Evolutionary conservation across 768 basidiomycete species (phyloP).

Genomic region (Pleurotus sapidus): DNA sequence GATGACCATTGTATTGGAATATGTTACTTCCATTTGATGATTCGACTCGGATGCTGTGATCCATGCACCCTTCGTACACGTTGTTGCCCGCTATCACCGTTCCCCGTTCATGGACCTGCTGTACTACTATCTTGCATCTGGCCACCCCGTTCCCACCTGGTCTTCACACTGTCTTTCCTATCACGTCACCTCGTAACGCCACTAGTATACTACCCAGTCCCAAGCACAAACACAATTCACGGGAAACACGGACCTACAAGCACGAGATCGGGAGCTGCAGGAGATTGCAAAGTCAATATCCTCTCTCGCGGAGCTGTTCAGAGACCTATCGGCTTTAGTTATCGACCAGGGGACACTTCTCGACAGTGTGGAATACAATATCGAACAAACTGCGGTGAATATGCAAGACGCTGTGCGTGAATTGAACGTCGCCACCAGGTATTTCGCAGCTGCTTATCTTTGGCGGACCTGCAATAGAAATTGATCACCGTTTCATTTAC

Average conservation of each 20-base stretch:
- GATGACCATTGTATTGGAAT: not conserved
- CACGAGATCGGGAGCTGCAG: constrained; percentile 68
- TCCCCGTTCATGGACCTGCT: not conserved
- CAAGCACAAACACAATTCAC: constrained; percentile 34
- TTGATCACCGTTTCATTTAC: constrained; percentile 7
- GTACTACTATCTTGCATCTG: not conserved
- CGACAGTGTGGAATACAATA: constrained; percentile 96
- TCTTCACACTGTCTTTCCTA: not conserved
- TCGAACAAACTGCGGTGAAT: constrained; percentile 85
- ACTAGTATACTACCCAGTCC: constrained; percentile 33
- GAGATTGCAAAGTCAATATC: constrained; percentile 93
- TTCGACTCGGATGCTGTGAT: not conserved
- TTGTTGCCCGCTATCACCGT: constrained; percentile 8
- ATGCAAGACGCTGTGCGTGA: constrained; percentile 84
- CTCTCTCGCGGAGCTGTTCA: constrained; percentile 91
- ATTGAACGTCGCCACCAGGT: constrained; percentile 79
- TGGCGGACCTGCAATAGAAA: constrained; percentile 3
- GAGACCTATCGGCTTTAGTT: constrained; percentile 88
- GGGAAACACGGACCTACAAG: constrained; percentile 36
- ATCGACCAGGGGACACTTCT: constrained; percentile 98
- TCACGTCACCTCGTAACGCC: constrained; percentile 31
- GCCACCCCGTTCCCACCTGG: not conserved
- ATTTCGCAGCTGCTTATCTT: constrained; percentile 24
- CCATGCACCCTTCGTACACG: not conserved
- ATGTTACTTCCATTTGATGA: constrained; percentile 4